phyloP scores from a whole-genome alignment of 1,284 basidiomycete species.

The Ustilago lituana region DNA sequence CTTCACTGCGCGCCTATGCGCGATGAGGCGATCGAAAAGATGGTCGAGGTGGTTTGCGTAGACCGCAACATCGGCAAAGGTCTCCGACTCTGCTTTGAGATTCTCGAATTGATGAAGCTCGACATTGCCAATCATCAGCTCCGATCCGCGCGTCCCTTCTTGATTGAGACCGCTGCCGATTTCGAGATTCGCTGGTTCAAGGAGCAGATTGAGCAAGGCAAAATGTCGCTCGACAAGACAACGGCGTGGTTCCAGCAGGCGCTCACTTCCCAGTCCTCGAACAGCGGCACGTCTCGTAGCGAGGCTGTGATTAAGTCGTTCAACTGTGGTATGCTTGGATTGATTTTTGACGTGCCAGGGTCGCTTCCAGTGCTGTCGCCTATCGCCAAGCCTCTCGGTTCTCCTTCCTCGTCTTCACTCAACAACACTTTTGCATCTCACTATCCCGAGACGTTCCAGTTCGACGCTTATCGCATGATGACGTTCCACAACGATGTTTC shows the following conservation, averaged over 20 bases:
- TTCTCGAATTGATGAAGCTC: slow-evolving; percentile 93
- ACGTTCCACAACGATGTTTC: slow-evolving; percentile 78
- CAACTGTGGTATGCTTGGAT: slow-evolving; percentile 76
- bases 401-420: slow-evolving; percentile 44
- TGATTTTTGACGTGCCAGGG: slow-evolving; percentile 75
- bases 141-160: slow-evolving; percentile 83
- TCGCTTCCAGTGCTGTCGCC: slow-evolving; percentile 64
- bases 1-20: slow-evolving; percentile 92
- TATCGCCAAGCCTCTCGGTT: slow-evolving; percentile 67
- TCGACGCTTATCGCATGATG: slow-evolving; percentile 80
- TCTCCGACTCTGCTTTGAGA: slow-evolving; percentile 85
- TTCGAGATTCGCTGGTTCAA: slow-evolving; percentile 84
- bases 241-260: slow-evolving; percentile 74
- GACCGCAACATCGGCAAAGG: slow-evolving; percentile 74
- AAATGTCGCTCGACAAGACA: slow-evolving; percentile 72
- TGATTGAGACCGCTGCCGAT: slow-evolving; percentile 80
- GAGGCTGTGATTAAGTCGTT: slow-evolving; percentile 70
- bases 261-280: slow-evolving; percentile 2
- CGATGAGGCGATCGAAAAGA: slow-evolving; percentile 82
- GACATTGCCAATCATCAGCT: slow-evolving; percentile 96
- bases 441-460: slow-evolving; percentile 78
- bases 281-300: slow-evolving; percentile 37
- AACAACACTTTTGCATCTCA: slow-evolving; percentile 50
- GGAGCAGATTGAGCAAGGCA: slow-evolving; percentile 71
- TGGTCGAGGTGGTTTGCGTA: slow-evolving; percentile 72